These are phyloP conservation scores for Hyaloperonospora arabidopsidis DNA, from an alignment of 352 stramenopile species.

Conservation along the genomic window DNA sequence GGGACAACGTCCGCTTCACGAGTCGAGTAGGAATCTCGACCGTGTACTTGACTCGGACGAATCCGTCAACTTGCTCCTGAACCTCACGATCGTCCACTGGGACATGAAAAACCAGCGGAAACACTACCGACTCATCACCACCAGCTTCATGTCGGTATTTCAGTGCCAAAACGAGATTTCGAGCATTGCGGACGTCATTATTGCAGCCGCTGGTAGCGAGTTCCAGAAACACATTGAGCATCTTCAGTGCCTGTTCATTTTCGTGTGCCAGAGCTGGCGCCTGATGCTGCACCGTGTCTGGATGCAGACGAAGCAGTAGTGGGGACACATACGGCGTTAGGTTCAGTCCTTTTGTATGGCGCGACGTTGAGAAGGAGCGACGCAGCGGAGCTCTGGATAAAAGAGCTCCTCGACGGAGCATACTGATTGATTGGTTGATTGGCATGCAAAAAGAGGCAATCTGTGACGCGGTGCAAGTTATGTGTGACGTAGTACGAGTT, in stretches of 20 bases:
- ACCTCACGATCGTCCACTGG: conserved; percentile 10
- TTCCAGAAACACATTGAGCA: conserved; percentile 70
- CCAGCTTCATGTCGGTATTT: conserved; percentile 7
- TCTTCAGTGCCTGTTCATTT: conserved; percentile 71
- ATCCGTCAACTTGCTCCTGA: conserved; percentile 15
- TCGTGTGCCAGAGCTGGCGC: conserved; percentile 32
- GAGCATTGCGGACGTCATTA: conserved; percentile 52
- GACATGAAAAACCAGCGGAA: conserved; percentile 55
- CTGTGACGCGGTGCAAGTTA: too few relatives aligned
- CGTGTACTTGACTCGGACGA: conserved; percentile 31
- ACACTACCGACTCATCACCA: conserved; percentile 31
- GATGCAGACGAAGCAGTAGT: conserved; percentile 62
- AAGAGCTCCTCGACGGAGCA: conserved; percentile 12
- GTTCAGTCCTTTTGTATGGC: conserved; percentile 30
- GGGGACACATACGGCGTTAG: conserved; percentile 60
- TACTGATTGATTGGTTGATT: conserved; percentile 11
- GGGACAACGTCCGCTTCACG: conserved; percentile 47
- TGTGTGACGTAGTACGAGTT: too few relatives aligned
- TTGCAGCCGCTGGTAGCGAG: conserved; percentile 58
- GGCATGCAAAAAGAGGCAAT: too few relatives aligned
- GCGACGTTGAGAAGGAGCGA: conserved; percentile 14
- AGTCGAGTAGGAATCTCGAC: conserved; percentile 46
- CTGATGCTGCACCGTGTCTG: conserved; percentile 52
- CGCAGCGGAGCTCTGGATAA: conserved; percentile 1
- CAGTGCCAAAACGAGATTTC: conserved; percentile 42